Evolutionary conservation across 2,329 filamentous ascomycete genomes (phyloP), one percentile per base, ranked within the genome.

Genomic region (Penicillium sp.): DNA sequence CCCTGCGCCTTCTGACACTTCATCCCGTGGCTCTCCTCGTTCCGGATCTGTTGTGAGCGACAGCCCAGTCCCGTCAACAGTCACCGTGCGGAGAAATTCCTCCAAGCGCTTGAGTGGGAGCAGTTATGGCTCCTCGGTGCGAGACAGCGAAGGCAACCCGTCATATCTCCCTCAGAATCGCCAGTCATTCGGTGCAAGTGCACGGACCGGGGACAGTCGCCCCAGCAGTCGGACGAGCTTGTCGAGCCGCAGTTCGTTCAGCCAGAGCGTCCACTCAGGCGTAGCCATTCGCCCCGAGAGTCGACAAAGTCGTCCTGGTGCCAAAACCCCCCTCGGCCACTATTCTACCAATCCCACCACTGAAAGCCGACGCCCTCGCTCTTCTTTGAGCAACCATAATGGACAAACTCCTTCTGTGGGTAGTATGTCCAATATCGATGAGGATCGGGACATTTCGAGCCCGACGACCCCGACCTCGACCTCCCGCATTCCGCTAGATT

Each of bases 1-100:
- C 20, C 94, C 94, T 2, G 90, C 89, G 1, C 90, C 92, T 2
- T 82, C 85, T 7, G 82, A 80, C 52, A 94, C 89, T 0, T 92
- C 92, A 4, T 91, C 92, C 18, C 86, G 88, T 46, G 82, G 84
- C 4, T 96, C 92, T n/a, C 91, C 92, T 22, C 84, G 90, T 47
- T 79, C 76, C 55, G 77, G 76, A 47, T 82, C 79, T 48, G 74
- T 79, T 7, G 62, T 79, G 20, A 74, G 77, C 26, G 74, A 80
- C 37, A 76, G 75, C 45, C 70, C 73, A 26, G 79, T 86, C 47
- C 79, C 84, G 4, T 77, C 77, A 2, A 82, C 78, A 1, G 77
- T 87, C 35, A 86, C 84, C 0, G 73, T 86, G 53, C 86, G 75
- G 26, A 71, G 71, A 47, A 73, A 68, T 44, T 72, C 72, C 20